Evolutionary conservation across 106 monocot genomes (phyloP).

Genomic region (Cymbidium sinense): DNA sequence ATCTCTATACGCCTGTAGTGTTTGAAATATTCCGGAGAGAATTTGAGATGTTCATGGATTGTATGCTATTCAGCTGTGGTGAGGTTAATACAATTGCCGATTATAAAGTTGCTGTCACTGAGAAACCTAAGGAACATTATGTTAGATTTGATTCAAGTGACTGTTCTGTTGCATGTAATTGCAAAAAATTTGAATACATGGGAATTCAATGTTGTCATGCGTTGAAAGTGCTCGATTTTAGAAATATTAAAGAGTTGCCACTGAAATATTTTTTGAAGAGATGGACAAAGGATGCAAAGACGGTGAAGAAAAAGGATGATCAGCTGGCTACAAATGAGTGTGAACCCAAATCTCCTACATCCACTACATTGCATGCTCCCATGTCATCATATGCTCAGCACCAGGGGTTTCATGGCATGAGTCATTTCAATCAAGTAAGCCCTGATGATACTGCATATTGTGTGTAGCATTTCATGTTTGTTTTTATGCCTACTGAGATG

Average conservation of each 20-base stretch:
- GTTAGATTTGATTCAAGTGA: constrained; percentile 41
- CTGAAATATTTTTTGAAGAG: constrained; percentile 43
- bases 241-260: constrained; percentile 49
- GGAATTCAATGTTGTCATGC: constrained; percentile 53
- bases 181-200: constrained; percentile 46
- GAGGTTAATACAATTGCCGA: constrained; percentile 21
- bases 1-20: constrained; percentile 43
- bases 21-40: constrained; percentile 46
- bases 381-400: constrained; percentile 21
- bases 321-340: constrained; percentile 11
- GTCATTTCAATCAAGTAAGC: constrained; percentile 19
- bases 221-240: constrained; percentile 47
- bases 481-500: not conserved
- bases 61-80: constrained; percentile 30
- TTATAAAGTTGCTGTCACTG: constrained; percentile 32
- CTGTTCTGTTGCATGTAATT: constrained; percentile 32
- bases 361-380: constrained; percentile 1
- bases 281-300: constrained; percentile 42
- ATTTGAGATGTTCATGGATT: constrained; percentile 52
- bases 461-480: not conserved
- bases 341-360: constrained; percentile 21
- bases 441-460: not conserved
- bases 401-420: constrained; percentile 20
- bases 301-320: constrained; percentile 8
- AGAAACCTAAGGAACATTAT: constrained; percentile 33